Percentiles rank a stretch among this genome's conserved stretches.
These are phyloP conservation scores for Nicotiana knightiana DNA, from an alignment of 257 asterid species.

Conservation along the genomic window DNA sequence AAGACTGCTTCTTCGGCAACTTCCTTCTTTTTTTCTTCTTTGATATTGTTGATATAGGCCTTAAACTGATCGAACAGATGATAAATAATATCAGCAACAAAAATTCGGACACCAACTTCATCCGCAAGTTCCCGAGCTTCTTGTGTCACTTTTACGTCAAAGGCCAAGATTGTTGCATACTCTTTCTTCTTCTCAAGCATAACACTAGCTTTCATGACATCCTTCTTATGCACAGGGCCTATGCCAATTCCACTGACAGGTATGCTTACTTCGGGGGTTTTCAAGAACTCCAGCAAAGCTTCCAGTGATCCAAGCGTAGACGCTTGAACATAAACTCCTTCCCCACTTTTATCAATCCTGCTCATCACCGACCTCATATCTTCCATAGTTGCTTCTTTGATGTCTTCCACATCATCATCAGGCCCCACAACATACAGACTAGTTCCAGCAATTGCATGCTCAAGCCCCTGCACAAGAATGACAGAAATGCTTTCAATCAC, in stretches of 20 bases:
- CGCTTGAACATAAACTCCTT: conserved; percentile 95
- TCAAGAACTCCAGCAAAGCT: conserved; percentile 90
- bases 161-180: conserved; percentile 86
- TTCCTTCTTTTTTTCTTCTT: conserved; percentile 93
- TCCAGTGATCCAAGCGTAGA: conserved; percentile 96
- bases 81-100: conserved; percentile 83
- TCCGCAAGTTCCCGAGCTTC: conserved; percentile 94
- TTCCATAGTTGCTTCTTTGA: conserved; percentile 84
- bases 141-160: conserved; percentile 85
- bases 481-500: neutral
- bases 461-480: conserved; percentile 65
- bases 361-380: conserved; percentile 93
- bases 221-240: conserved; percentile 92
- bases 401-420: conserved; percentile 66
- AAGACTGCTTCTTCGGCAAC: conserved; percentile 92
- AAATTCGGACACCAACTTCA: conserved; percentile 78
- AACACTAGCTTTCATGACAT: conserved; percentile 94
- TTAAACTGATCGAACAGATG: conserved; percentile 90
- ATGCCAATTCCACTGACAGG: conserved; percentile 98
- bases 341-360: conserved; percentile 88
- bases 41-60: conserved; percentile 85
- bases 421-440: conserved; percentile 85
- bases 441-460: conserved; percentile 97
- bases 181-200: conserved; percentile 99
- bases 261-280: conserved; percentile 81